Conservation (phyloP, 169 alveolate genomes). For the Hammondia hammondi region DNA sequence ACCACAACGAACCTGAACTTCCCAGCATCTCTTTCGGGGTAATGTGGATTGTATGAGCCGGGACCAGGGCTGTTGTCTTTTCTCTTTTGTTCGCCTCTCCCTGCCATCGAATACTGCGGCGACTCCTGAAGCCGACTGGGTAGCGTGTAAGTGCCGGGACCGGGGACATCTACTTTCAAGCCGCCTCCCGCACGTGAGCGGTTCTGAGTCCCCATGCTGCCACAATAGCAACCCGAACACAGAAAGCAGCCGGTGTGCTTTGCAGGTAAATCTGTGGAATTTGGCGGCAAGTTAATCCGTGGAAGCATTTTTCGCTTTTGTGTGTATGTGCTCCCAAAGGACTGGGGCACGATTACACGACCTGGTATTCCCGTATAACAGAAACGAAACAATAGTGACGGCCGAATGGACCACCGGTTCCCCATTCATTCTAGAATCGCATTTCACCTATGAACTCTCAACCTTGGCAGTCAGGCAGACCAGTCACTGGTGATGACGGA, state of each 20-base stretch:
- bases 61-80: slow-evolving; percentile 39
- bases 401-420: too few relatives aligned
- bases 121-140: slow-evolving; percentile 20
- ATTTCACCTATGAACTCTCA: too few relatives aligned
- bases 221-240: not conserved
- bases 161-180: not conserved
- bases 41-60: slow-evolving; percentile 41
- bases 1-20: slow-evolving; percentile 9
- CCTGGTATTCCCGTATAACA: too few relatives aligned
- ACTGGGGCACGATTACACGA: too few relatives aligned
- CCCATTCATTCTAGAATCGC: too few relatives aligned
- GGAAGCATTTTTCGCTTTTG: not conserved
- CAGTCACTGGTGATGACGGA: too few relatives aligned
- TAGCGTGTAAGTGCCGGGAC: slow-evolving; percentile 29
- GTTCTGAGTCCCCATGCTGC: slow-evolving; percentile 39
- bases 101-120: slow-evolving; percentile 37
- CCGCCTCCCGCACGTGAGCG: slow-evolving; percentile 21
- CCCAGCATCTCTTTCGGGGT: slow-evolving; percentile 44
- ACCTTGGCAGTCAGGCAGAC: too few relatives aligned
- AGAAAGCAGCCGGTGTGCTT: not conserved
- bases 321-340: too few relatives aligned
- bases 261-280: too few relatives aligned
- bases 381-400: too few relatives aligned
- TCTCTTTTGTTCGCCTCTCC: not conserved
- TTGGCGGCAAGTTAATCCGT: not conserved